These are phyloP conservation scores for Coemansia sp. DNA, from an alignment of 192 early-diverging fungal species.

Conservation along the genomic window DNA sequence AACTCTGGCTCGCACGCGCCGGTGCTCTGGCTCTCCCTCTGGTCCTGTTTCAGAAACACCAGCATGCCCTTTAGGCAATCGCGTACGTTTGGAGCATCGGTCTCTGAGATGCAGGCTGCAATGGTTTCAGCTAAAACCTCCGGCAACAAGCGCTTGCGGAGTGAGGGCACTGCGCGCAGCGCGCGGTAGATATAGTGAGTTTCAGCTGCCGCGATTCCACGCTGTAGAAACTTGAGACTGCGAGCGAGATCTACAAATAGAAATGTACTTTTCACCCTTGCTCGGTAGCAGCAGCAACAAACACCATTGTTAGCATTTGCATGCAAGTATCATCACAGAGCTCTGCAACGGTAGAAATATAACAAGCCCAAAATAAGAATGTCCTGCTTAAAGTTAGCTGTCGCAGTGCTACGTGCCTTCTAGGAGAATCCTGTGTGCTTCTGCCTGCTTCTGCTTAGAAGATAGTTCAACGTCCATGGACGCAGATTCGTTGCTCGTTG, in stretches of 20 bases:
- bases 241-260: conserved; percentile 77
- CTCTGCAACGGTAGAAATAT: neutral
- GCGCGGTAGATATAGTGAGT: conserved; percentile 86
- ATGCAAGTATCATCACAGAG: neutral
- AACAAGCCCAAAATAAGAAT: neutral
- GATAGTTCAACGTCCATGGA: conserved; percentile 51
- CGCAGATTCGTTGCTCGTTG: conserved; percentile 17
- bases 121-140: conserved; percentile 63
- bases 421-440: conserved; percentile 42
- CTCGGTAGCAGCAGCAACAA: neutral
- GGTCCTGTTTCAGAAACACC: conserved; percentile 14
- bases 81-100: conserved; percentile 19
- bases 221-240: conserved; percentile 79
- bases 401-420: conserved; percentile 37
- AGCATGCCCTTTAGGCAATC: conserved; percentile 21
- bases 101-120: conserved; percentile 42
- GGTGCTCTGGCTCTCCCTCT: conserved; percentile 8
- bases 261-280: neutral
- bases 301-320: conserved; percentile 6
- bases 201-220: conserved; percentile 81
- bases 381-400: neutral
- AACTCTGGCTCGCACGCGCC: conserved; percentile 69
- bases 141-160: conserved; percentile 76
- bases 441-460: conserved; percentile 43
- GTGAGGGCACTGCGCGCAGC: conserved; percentile 72